phyloP scores from a whole-genome alignment of 2,329 filamentous ascomycete genomes.

The Aquanectria penicillioides region DNA sequence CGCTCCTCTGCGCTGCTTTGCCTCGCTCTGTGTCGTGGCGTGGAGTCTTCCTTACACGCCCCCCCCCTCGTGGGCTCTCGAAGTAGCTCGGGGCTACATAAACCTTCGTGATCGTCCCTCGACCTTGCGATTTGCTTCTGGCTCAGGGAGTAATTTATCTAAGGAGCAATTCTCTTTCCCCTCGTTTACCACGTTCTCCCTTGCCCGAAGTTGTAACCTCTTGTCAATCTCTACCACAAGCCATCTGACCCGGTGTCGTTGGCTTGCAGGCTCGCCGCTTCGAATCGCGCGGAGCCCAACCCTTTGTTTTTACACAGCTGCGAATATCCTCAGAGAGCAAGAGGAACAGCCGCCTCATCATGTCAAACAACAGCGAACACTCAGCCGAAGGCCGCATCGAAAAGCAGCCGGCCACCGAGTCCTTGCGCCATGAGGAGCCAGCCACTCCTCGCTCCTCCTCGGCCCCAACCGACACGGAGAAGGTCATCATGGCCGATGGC shows the following conservation, averaged over 20 bases:
- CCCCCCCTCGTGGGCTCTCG: no score
- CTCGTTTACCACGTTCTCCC: background rate
- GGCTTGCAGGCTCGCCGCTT: constrained; percentile 5
- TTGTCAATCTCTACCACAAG: background rate
- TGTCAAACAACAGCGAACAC: constrained; percentile 7
- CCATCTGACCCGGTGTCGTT: constrained; percentile 18
- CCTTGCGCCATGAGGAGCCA: constrained; percentile 1
- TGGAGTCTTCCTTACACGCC: background rate
- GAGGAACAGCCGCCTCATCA: no score
- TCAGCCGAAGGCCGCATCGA: constrained; percentile 7
- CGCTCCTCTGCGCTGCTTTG: no score
- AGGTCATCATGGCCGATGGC: constrained; percentile 51
- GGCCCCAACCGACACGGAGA: constrained; percentile 34
- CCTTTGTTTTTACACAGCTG: no score
- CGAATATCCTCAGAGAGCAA: background rate
- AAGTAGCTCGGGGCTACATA: constrained; percentile 17
- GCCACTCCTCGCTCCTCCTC: constrained; percentile 23
- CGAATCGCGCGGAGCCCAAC: no score
- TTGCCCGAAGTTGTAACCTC: background rate
- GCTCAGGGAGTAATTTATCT: background rate
- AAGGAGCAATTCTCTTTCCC: background rate
- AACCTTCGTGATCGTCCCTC: constrained; percentile 13
- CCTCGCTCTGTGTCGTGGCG: background rate
- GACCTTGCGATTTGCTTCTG: background rate
- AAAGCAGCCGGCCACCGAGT: constrained; percentile 11